Evolutionary conservation across 225 moss, liverwort and hornwort species (phyloP).

Genomic region (Physcomitrellopsis africana): DNA sequence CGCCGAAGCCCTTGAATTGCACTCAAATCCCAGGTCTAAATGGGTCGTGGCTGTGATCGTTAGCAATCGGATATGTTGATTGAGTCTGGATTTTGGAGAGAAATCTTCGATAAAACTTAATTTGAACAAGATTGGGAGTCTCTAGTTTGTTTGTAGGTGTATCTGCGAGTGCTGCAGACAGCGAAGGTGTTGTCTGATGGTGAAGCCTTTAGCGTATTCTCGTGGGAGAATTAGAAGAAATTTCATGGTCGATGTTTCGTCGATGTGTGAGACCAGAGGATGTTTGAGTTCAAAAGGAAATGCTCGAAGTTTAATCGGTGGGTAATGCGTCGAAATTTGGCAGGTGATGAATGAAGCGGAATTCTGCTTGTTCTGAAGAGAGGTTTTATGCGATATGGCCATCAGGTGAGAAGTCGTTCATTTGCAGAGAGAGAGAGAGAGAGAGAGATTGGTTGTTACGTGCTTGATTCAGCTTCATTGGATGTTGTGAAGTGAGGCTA

Average conservation of each 20-base stretch:
- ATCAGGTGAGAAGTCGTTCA: slow-evolving; percentile 32
- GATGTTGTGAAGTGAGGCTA: background rate
- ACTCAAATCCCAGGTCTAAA: background rate
- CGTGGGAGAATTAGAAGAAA: background rate
- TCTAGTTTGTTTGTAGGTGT: background rate
- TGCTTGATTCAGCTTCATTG: background rate
- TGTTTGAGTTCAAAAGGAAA: slow-evolving; percentile 14
- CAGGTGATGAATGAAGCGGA: slow-evolving; percentile 1
- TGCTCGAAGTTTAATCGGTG: background rate
- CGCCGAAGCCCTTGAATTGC: background rate
- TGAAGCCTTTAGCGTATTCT: background rate
- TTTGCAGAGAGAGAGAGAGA: background rate
- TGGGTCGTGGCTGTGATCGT: background rate
- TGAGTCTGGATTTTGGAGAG: background rate
- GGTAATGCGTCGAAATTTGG: slow-evolving; percentile 9
- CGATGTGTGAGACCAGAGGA: background rate
- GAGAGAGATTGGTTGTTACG: background rate
- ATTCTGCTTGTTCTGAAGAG: slow-evolving; percentile 7
- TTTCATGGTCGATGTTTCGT: background rate
- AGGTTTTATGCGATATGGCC: slow-evolving; percentile 15
- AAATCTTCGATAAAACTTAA: slow-evolving; percentile 19
- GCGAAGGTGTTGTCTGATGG: background rate
- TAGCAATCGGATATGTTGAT: background rate
- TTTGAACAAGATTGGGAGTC: background rate
- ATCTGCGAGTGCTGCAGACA: background rate